Evolutionary conservation across 345 rosid genomes (phyloP).

Genomic region (Bruguiera sexangula): DNA sequence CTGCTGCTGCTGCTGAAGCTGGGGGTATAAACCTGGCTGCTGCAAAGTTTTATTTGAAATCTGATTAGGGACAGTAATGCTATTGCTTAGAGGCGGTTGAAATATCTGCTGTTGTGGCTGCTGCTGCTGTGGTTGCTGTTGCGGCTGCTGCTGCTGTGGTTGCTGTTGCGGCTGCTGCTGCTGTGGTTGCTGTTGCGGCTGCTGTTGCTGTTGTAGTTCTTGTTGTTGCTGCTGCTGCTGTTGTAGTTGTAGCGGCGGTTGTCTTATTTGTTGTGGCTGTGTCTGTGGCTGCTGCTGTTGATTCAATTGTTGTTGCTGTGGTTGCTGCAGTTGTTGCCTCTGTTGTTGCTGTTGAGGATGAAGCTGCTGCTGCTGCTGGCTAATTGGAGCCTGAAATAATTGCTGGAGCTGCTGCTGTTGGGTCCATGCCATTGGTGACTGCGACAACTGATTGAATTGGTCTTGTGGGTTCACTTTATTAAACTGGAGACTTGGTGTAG

Average conservation of each 20-base stretch:
- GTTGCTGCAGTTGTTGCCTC: conserved; percentile 29
- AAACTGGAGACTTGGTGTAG: conserved; percentile 57
- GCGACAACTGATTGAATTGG: conserved; percentile 59
- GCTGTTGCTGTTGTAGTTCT: conserved; percentile 29
- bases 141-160: conserved; percentile 16
- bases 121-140: not conserved
- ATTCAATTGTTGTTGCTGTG: conserved; percentile 36
- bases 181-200: conserved; percentile 20
- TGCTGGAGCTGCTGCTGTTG: conserved; percentile 74
- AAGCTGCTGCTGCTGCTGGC: conserved; percentile 46
- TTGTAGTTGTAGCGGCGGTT: conserved; percentile 29
- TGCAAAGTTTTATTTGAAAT: conserved; percentile 41
- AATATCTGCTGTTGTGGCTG: conserved; percentile 41
- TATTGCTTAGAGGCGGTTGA: conserved; percentile 42
- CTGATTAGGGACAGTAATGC: conserved; percentile 45
- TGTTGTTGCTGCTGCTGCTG: conserved; percentile 24
- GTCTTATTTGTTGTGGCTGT: conserved; percentile 31
- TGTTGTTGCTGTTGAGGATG: conserved; percentile 31
- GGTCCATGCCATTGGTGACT: conserved; percentile 52
- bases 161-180: conserved; percentile 24
- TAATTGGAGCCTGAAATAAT: conserved; percentile 32
- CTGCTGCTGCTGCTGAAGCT: conserved; percentile 49
- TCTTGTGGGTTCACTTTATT: conserved; percentile 54
- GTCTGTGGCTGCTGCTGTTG: conserved; percentile 32
- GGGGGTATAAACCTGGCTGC: conserved; percentile 49